Conservation (phyloP, 352 stramenopile genomes). For the Phytophthora fragariaefolia region DNA sequence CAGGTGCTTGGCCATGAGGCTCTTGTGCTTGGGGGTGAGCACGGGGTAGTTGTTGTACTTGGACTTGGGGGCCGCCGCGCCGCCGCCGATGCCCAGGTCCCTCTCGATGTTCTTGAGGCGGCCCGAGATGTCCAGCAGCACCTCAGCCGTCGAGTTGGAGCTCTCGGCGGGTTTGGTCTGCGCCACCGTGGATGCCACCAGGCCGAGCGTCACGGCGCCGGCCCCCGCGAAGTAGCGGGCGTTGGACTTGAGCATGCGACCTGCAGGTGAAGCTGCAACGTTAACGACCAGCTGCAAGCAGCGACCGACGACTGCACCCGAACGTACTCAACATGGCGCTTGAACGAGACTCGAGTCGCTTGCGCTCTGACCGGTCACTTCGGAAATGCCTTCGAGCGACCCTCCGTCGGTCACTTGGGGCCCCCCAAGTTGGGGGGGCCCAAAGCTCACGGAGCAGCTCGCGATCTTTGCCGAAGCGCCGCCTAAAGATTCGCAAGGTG, state of each 20-base stretch:
- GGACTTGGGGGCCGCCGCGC: slow-evolving; percentile 13
- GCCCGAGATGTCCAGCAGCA: slow-evolving; percentile 71
- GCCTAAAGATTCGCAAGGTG: slow-evolving; percentile 32
- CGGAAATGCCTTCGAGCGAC: slow-evolving; percentile 35
- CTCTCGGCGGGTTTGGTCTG: slow-evolving; percentile 52
- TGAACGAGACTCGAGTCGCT: slow-evolving; percentile 1
- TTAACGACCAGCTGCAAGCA: background rate
- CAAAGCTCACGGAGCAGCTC: no score
- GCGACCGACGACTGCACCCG: no score
- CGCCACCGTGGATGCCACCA: slow-evolving; percentile 54
- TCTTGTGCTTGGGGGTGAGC: slow-evolving; percentile 76
- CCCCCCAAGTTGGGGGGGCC: no score
- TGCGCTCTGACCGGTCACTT: slow-evolving; percentile 25
- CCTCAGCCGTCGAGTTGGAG: slow-evolving; percentile 52
- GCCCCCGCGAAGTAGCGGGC: slow-evolving; percentile 58
- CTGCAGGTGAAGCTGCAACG: slow-evolving; percentile 28
- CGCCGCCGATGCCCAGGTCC: slow-evolving; percentile 59
- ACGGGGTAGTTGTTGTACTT: slow-evolving; percentile 81
- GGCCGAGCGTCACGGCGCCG: slow-evolving; percentile 61
- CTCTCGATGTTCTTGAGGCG: slow-evolving; percentile 70
- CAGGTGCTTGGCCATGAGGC: slow-evolving; percentile 83
- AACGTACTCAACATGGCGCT: slow-evolving; percentile 44
- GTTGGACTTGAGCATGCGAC: slow-evolving; percentile 63
- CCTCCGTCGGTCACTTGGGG: no score
- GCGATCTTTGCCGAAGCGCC: slow-evolving; percentile 16